Conservation (phyloP, 2,329 filamentous ascomycete genomes). For the Colletotrichum phormii region DNA sequence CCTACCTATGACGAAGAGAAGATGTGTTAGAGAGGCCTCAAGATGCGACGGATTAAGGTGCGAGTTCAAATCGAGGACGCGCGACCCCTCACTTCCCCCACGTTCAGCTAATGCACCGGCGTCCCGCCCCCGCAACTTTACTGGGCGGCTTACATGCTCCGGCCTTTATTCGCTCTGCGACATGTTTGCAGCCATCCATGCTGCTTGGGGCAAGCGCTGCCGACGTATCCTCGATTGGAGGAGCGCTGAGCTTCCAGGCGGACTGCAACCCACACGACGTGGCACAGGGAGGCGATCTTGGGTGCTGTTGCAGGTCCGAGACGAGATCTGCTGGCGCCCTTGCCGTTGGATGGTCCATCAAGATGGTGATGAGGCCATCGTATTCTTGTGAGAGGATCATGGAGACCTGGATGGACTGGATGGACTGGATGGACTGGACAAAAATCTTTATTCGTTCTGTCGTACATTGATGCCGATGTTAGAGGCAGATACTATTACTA, state of each 20-base stretch:
- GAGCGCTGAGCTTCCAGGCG: background rate
- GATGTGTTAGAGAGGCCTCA: slow-evolving; percentile 13
- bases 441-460: no score
- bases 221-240: slow-evolving; percentile 11
- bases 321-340: background rate
- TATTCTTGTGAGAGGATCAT: background rate
- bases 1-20: slow-evolving; percentile 19
- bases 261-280: background rate
- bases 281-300: background rate
- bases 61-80: slow-evolving; percentile 15
- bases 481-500: background rate
- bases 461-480: no score
- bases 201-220: slow-evolving; percentile 20
- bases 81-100: slow-evolving; percentile 45
- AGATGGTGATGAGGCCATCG: background rate
- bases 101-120: slow-evolving; percentile 45
- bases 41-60: slow-evolving; percentile 33
- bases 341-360: background rate
- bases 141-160: background rate
- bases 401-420: background rate
- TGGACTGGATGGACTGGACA: background rate
- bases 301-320: background rate
- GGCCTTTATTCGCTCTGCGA: background rate
- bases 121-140: slow-evolving; percentile 26
- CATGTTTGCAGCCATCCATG: slow-evolving; percentile 19